A percentile compares a stretch with the other conserved stretches of the same genome.
phyloP scores from a whole-genome alignment of 306 rosid genomes.

The Prosopis cineraria region DNA sequence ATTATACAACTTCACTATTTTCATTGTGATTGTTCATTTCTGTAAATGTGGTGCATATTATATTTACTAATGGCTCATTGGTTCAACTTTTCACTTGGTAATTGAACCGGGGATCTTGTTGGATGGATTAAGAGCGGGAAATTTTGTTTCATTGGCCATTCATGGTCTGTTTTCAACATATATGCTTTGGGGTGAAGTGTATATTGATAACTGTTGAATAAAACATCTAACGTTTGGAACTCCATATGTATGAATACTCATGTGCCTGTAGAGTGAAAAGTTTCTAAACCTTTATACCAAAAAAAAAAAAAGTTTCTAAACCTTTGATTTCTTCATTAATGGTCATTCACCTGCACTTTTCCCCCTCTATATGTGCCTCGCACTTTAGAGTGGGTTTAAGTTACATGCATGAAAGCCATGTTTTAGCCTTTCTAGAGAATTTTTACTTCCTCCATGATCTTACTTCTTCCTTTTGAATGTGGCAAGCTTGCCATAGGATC shows the following conservation, averaged over 20 bases:
- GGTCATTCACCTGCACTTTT: neutral
- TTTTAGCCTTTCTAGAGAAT: neutral
- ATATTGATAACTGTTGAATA: neutral
- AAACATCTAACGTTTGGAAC: neutral
- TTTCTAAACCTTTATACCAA: neutral
- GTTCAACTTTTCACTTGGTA: neutral
- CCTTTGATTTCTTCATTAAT: slow-evolving; percentile 12
- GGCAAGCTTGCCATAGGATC: neutral
- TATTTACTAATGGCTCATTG: neutral
- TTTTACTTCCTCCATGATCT: neutral
- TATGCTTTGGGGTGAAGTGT: slow-evolving; percentile 1
- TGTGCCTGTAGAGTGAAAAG: neutral
- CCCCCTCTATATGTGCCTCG: neutral
- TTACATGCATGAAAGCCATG: neutral
- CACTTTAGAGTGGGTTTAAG: neutral
- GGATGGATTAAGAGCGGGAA: neutral
- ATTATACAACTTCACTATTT: neutral
- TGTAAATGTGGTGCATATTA: neutral
- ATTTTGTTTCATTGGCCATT: neutral
- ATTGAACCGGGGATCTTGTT: neutral
- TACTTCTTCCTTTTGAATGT: neutral
- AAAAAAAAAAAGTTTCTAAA: neutral
- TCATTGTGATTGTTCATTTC: neutral
- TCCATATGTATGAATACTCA: neutral
- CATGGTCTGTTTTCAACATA: neutral